phyloP scores from a whole-genome alignment of 2,329 filamentous ascomycete species.

The Cordyceps cicadae region DNA sequence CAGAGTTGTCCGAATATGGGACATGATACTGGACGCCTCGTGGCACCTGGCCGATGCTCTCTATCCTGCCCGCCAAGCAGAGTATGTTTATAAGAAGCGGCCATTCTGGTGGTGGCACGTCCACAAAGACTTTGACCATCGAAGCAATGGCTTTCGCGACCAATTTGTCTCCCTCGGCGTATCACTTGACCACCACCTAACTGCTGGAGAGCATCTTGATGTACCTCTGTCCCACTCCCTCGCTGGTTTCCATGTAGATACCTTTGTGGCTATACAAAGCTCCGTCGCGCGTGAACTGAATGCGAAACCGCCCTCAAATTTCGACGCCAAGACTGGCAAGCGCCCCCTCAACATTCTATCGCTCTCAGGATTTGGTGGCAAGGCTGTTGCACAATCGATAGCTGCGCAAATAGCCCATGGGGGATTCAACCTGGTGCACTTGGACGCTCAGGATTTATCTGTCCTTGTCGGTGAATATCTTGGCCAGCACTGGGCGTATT shows the following conservation, averaged over 20 bases:
- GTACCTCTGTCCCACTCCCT: conserved; percentile 27
- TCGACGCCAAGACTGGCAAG: conserved; percentile 26
- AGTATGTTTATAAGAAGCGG: conserved; percentile 26
- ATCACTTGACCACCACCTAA: conserved; percentile 21
- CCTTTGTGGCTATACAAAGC: conserved; percentile 24
- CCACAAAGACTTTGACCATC: conserved; percentile 26
- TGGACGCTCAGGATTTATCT: conserved; percentile 63
- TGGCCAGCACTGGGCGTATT: conserved; percentile 48
- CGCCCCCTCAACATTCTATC: conserved; percentile 31
- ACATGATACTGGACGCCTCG: conserved; percentile 30
- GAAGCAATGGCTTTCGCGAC: conserved; percentile 22
- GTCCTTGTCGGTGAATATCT: conserved; percentile 62
- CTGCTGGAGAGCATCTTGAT: conserved; percentile 24
- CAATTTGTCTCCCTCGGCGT: conserved; percentile 21
- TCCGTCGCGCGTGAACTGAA: conserved; percentile 23
- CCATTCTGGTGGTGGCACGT: conserved; percentile 35
- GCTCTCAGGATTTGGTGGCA: conserved; percentile 31
- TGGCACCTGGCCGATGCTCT: conserved; percentile 28
- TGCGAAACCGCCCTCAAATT: conserved; percentile 19
- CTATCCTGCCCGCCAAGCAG: conserved; percentile 25
- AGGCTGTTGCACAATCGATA: conserved; percentile 35
- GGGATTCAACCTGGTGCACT: conserved; percentile 56
- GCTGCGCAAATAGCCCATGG: conserved; percentile 55
- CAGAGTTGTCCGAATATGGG: conserved; percentile 19
- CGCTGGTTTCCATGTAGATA: conserved; percentile 26